phyloP scores from a whole-genome alignment of 2,329 filamentous ascomycete genomes.

The Akanthomyces uredinophilus region DNA sequence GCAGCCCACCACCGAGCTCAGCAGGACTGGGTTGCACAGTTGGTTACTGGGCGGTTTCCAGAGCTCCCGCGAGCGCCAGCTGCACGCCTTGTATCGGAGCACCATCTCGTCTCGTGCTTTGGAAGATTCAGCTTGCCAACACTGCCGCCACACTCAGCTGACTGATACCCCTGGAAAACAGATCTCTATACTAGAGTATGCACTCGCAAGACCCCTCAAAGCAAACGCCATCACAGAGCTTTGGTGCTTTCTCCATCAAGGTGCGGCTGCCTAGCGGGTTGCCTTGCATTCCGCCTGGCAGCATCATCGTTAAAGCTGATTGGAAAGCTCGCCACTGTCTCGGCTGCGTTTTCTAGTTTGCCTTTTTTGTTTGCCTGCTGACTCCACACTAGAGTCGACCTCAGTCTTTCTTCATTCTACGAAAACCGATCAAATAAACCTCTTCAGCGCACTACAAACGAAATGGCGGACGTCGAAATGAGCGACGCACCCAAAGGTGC shows the following conservation, averaged over 20 bases:
- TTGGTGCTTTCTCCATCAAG: conserved; percentile 3
- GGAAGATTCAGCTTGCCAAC: not conserved
- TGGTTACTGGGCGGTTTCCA: not conserved
- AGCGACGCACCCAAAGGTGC: conserved; percentile 66
- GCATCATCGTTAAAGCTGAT: not conserved
- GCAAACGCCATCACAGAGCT: not conserved
- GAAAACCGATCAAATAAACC: not conserved
- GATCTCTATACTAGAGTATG: not conserved
- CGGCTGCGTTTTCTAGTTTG: not conserved
- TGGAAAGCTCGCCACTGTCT: not conserved
- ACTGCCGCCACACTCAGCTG: not conserved
- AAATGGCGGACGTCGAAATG: conserved; percentile 96
- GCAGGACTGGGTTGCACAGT: not conserved
- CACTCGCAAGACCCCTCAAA: not conserved
- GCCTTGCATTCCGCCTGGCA: not conserved
- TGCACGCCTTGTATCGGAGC: not conserved
- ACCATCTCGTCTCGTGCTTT: not conserved
- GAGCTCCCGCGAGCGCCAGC: not conserved
- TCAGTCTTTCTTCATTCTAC: not conserved
- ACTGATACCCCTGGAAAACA: not conserved
- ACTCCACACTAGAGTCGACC: not conserved
- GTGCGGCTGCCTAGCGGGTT: not conserved
- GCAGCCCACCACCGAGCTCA: not conserved
- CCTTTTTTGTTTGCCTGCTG: not conserved
- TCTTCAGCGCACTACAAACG: not conserved